phyloP scores from a whole-genome alignment of 805 yeast species.

The Myxozyma geophila region DNA sequence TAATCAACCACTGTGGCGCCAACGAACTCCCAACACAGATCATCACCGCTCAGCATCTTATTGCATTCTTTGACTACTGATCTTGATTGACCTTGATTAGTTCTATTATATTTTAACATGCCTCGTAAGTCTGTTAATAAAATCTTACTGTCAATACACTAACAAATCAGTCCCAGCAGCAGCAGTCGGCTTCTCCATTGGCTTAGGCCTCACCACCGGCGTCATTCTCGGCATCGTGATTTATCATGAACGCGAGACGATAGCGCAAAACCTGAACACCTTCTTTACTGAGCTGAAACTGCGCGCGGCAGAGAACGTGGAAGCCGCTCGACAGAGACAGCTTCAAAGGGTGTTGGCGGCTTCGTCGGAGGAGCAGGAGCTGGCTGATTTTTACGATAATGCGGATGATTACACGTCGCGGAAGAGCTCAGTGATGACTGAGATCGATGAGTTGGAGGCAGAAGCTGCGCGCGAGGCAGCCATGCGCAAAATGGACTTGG shows the following conservation, averaged over 20 bases:
- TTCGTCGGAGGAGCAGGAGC: slow-evolving; percentile 15
- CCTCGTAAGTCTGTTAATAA: neutral
- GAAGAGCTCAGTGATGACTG: neutral
- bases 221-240: slow-evolving; percentile 18
- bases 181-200: slow-evolving; percentile 15
- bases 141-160: neutral
- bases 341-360: slow-evolving; percentile 13
- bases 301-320: neutral
- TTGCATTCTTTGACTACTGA: neutral
- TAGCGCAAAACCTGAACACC: neutral
- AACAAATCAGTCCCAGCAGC: neutral
- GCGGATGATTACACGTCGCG: slow-evolving; percentile 5
- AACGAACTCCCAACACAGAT: no score
- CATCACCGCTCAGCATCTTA: neutral
- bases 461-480: neutral
- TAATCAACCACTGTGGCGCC: no score
- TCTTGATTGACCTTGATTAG: neutral
- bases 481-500: neutral
- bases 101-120: neutral
- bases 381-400: slow-evolving; percentile 19
- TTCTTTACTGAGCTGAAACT: neutral
- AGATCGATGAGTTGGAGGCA: neutral
- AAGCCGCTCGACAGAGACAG: slow-evolving; percentile 4
- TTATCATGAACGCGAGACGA: slow-evolving; percentile 18
- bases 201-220: slow-evolving; percentile 20